Base-by-base conservation (phyloP, 2,329 filamentous ascomycete species). In the Scytalidium sp. region DNA sequence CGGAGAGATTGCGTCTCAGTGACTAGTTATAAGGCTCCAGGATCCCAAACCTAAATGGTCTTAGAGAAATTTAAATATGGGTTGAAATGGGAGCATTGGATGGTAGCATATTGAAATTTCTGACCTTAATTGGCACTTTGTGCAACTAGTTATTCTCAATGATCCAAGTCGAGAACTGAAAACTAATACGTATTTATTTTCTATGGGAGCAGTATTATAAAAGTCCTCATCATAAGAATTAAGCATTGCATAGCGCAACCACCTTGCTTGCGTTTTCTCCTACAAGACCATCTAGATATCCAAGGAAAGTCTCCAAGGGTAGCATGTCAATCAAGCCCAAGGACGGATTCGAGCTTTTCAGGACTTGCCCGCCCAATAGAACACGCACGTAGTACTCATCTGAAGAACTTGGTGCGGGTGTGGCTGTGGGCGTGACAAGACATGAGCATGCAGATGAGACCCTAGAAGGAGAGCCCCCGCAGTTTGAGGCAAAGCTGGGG, bases 291-390 rank as follows among this genome's bases (percentile, higher is more conserved):
- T 91, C 87, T 57, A 93, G 76, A 65, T 93, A 93, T 0, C 61
- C 77, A 52, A 93, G 60, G 41, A 93, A 67, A 0, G 70, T 79
- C 56, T 84, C 76, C 1, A 84, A 64, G 9, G 85, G 83, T 23
- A 92, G 57, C 87, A 93, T 86, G 58, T 90, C 81, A 63, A 92
- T 77, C 23, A 67, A 49, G 0, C 85, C 87, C n/a, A 94, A 69
- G 20, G 66, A 76, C 1, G 88, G 87, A 60, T 81, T 84, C 9
- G 84, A 87, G 41, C 86, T 90, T 49, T 66, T 72, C 51, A 94
- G 63, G 1, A 86, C 75, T 64, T 79, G 71, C 0, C 88, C 89
- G 36, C 84, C 78, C 73, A 86, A 93, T 1, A 94, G 69, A 0
- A 93, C 82, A 6, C 89, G 75, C 2, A 90, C 65, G 55, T 77